phyloP scores from a whole-genome alignment of 495 filamentous ascomycete species.

The Patellaria atrata region DNA sequence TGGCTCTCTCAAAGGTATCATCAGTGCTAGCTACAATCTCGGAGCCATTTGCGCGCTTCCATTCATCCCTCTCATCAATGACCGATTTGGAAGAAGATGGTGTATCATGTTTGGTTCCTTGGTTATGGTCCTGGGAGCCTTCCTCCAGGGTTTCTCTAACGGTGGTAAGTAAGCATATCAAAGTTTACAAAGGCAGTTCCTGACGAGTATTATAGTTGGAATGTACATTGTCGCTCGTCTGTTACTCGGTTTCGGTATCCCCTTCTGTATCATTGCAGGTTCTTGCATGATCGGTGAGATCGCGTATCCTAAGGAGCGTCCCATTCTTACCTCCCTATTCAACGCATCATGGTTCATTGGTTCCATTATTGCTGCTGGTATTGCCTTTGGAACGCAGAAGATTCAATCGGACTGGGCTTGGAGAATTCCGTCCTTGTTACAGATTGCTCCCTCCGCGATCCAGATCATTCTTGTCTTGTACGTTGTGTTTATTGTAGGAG shows the following conservation, averaged over 20 bases:
- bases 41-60: conserved; percentile 43
- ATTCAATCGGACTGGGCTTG: conserved; percentile 47
- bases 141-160: conserved; percentile 39
- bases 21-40: conserved; percentile 32
- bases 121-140: conserved; percentile 42
- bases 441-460: conserved; percentile 38
- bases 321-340: conserved; percentile 51
- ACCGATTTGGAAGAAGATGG: conserved; percentile 38
- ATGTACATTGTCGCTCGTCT: conserved; percentile 56
- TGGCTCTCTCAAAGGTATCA: conserved; percentile 25
- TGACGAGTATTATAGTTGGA: conserved; percentile 23
- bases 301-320: conserved; percentile 50
- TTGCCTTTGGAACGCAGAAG: conserved; percentile 41
- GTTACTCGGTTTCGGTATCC: conserved; percentile 33
- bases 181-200: neutral
- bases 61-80: conserved; percentile 43
- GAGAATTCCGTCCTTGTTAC: conserved; percentile 47
- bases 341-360: conserved; percentile 53
- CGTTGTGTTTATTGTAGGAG: conserved; percentile 28
- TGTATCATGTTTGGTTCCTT: conserved; percentile 45
- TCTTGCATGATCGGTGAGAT: conserved; percentile 52
- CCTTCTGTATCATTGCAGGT: conserved; percentile 49
- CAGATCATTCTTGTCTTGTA: conserved; percentile 35
- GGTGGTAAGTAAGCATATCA: conserved; percentile 26
- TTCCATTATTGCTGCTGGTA: conserved; percentile 42